phyloP scores from a whole-genome alignment of 495 filamentous ascomycete genomes.

The Penicillium alfredii region DNA sequence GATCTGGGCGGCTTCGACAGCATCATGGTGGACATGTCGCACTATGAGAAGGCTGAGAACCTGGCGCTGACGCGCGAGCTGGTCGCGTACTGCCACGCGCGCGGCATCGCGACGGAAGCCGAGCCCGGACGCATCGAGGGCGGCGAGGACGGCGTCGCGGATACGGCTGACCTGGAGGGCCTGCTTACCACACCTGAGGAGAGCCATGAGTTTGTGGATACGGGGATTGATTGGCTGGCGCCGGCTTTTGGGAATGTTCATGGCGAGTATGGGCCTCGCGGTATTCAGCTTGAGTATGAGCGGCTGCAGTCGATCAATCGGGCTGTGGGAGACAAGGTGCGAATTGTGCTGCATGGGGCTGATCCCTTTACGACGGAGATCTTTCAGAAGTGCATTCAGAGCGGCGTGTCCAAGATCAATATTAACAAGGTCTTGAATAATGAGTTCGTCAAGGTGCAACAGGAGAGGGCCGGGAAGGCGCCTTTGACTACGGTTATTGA shows the following conservation, averaged over 20 bases:
- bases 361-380: constrained; percentile 68
- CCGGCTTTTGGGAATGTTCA: constrained; percentile 86
- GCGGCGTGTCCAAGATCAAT: constrained; percentile 72
- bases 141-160: constrained; percentile 75
- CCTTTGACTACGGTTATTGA: constrained; percentile 67
- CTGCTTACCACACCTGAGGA: constrained; percentile 74
- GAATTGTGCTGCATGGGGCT: constrained; percentile 71
- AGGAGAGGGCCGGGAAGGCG: constrained; percentile 59
- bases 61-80: constrained; percentile 65
- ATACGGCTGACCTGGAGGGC: constrained; percentile 68
- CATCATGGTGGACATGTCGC: constrained; percentile 80
- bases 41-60: constrained; percentile 81
- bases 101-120: constrained; percentile 73
- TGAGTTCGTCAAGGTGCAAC: constrained; percentile 58
- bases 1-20: constrained; percentile 65
- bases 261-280: constrained; percentile 71
- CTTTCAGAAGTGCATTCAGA: constrained; percentile 60
- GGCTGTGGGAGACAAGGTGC: constrained; percentile 54
- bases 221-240: constrained; percentile 77
- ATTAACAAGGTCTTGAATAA: constrained; percentile 79
- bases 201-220: constrained; percentile 67
- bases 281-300: constrained; percentile 69
- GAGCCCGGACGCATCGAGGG: constrained; percentile 80
- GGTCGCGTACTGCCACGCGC: constrained; percentile 62
- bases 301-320: constrained; percentile 58